Percentiles rank a stretch among this genome's conserved stretches.
Evolutionary conservation across 2,329 filamentous ascomycete genomes (phyloP).

Genomic region (Microsporum audouinii): DNA sequence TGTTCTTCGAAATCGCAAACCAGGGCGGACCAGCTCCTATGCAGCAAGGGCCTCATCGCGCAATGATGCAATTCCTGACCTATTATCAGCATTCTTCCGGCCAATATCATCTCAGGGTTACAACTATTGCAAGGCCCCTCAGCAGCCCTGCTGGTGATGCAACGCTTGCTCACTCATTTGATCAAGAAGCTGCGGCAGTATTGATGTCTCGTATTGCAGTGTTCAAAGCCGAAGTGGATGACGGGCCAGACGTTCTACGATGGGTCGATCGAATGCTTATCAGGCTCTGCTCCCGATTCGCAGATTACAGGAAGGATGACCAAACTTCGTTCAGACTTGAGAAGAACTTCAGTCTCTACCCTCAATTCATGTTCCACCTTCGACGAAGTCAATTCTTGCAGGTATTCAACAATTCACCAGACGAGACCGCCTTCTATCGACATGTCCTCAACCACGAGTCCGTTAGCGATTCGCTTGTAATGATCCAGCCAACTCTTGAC

Average conservation of each 20-base stretch:
- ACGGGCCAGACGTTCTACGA: slow-evolving; percentile 91
- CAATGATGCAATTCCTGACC: slow-evolving; percentile 95
- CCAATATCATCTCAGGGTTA: slow-evolving; percentile 90
- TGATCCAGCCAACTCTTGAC: slow-evolving; percentile 97
- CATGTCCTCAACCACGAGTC: slow-evolving; percentile 97
- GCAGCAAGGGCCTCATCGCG: slow-evolving; percentile 78
- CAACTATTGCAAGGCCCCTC: slow-evolving; percentile 80
- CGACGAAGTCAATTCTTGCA: slow-evolving; percentile 94
- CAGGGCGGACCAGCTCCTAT: slow-evolving; percentile 79
- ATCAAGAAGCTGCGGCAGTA: slow-evolving; percentile 93
- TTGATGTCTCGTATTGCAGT: slow-evolving; percentile 99
- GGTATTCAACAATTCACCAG: slow-evolving; percentile 98
- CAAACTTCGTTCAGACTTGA: slow-evolving; percentile 92
- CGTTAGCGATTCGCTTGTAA: slow-evolving; percentile 89
- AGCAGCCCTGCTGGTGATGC: slow-evolving; percentile 91
- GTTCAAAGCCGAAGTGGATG: slow-evolving; percentile 96
- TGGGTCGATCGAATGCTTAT: slow-evolving; percentile 99
- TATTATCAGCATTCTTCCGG: slow-evolving; percentile 98
- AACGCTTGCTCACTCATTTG: slow-evolving; percentile 90
- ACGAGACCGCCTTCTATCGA: slow-evolving; percentile 97
- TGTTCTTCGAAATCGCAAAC: slow-evolving; percentile 96
- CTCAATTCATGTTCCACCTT: slow-evolving; percentile 99
- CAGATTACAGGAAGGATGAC: slow-evolving; percentile 96
- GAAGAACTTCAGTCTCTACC: slow-evolving; percentile 98
- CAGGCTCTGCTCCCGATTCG: slow-evolving; percentile 86